These are phyloP conservation scores for Marchantia paleacea DNA, from an alignment of 225 moss, liverwort and hornwort genomes.

Conservation along the genomic window DNA sequence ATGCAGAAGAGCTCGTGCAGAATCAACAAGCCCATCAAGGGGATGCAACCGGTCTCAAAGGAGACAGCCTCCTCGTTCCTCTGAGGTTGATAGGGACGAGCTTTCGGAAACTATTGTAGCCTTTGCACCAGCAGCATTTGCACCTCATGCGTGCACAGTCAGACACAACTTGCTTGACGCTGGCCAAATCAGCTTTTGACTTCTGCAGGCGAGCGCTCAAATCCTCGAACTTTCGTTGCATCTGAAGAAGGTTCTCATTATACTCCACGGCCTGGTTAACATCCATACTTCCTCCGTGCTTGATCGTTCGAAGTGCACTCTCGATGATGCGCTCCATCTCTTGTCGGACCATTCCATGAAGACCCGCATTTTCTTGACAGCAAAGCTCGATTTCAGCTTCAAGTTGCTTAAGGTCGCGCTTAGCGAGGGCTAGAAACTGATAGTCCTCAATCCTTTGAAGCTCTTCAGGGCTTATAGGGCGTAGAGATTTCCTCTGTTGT, in stretches of 20 bases:
- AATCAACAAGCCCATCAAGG: too few species aligned
- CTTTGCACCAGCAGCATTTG: conserved; percentile 1
- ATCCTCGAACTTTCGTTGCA: not conserved
- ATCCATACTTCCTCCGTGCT: not conserved
- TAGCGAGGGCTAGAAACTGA: not conserved
- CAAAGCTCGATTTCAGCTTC: not conserved
- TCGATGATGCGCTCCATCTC: not conserved
- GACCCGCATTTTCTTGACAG: not conserved
- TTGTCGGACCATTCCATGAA: not conserved
- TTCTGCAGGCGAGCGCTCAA: not conserved
- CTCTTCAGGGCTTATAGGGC: not conserved
- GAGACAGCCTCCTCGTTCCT: too few species aligned
- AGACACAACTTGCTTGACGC: not conserved
- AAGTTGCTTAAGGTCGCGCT: not conserved
- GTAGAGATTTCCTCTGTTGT: not conserved
- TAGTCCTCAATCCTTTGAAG: not conserved
- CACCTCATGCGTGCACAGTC: not conserved
- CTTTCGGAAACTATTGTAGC: not conserved
- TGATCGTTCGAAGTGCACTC: not conserved
- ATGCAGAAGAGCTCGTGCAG: too few species aligned
- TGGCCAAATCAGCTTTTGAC: not conserved
- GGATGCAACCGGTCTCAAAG: too few species aligned
- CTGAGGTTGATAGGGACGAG: not conserved
- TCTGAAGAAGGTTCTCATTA: not conserved
- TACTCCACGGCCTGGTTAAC: not conserved